Percentiles rank a stretch among this genome's conserved stretches.
Evolutionary conservation across 2,329 filamentous ascomycete species (phyloP).

Genomic region (Trichoderma afroharzianum): DNA sequence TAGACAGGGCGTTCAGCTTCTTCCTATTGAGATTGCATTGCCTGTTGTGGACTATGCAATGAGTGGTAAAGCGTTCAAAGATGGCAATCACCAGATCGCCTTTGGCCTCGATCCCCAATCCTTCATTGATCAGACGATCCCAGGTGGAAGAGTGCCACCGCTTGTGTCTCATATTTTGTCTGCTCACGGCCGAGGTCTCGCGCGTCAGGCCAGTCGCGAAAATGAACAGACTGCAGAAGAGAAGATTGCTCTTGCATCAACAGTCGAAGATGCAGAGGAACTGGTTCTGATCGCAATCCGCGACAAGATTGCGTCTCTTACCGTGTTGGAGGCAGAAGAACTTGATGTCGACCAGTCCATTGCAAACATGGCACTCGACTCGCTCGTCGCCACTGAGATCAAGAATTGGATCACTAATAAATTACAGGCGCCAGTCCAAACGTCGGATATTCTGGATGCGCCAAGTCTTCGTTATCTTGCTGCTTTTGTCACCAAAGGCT

Average conservation of each 20-base stretch:
- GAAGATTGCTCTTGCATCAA: not conserved
- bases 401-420: conserved; percentile 28
- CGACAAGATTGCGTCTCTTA: conserved; percentile 1
- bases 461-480: not conserved
- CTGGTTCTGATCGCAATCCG: not conserved
- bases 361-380: conserved; percentile 24
- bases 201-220: not conserved
- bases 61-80: conserved; percentile 4
- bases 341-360: not conserved
- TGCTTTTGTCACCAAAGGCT: not conserved
- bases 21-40: not conserved
- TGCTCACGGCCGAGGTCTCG: not conserved
- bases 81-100: conserved; percentile 7
- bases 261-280: not conserved
- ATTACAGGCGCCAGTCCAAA: conserved; percentile 20
- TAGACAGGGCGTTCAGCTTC: not conserved
- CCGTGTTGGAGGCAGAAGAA: not conserved
- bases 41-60: conserved; percentile 8
- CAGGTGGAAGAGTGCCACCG: not conserved
- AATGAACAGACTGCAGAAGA: not conserved
- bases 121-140: not conserved
- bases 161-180: not conserved
- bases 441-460: not conserved
- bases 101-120: not conserved
- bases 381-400: conserved; percentile 31